Evolutionary conservation across 352 stramenopile genomes (phyloP), one percentile per base, ranked within the genome.

Genomic region (Globisporangium cederbergense): DNA sequence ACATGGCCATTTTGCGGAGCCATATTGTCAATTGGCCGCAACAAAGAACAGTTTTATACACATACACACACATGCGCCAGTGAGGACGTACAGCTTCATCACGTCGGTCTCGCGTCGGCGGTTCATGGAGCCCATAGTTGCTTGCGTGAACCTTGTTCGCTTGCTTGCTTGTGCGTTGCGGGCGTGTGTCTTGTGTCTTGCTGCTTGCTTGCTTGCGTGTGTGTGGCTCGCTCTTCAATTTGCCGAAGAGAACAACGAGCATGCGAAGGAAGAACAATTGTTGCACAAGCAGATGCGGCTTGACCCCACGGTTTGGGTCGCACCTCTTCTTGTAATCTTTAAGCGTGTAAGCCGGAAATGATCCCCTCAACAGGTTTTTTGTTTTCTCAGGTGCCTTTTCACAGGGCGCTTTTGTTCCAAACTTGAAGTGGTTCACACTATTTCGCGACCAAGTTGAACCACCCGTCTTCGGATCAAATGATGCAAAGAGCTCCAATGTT

Each of bases 81-180:
- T 56, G 51, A 16, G 11, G 52, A 25, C 77, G 62, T 62, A 95
- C 81, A 96, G 83, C 75, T 96, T 96, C 88, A 96, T 96, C 73
- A 96, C 86, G 71, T 96, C 88, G 50, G 79, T 94, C 66, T 95
- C 87, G 60, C 86, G 83, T 59, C 88, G 86, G 68, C 91, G 93
- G 71, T 89, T 95, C 68, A 73, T 77, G 63, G 85, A 85, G 73
- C 63, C 78, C 80, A 90, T 93, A 7, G 30, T 11, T 56, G 50
- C 18, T 58, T 30, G 32, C 34, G 34, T 38, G 34, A 11, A 13
- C 40, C 9, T 46, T 13, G 40, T 13, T 54, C 34, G 50, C 14
- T 22, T 56, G 8, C 7, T 36, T 42, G 38, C 38, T 59, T 3
- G 32, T 46, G 10, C 36, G 22, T 45, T 28, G 52, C 18, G 52